Conservation (phyloP, 2,329 filamentous ascomycete genomes). For the Colletotrichum sp. region DNA sequence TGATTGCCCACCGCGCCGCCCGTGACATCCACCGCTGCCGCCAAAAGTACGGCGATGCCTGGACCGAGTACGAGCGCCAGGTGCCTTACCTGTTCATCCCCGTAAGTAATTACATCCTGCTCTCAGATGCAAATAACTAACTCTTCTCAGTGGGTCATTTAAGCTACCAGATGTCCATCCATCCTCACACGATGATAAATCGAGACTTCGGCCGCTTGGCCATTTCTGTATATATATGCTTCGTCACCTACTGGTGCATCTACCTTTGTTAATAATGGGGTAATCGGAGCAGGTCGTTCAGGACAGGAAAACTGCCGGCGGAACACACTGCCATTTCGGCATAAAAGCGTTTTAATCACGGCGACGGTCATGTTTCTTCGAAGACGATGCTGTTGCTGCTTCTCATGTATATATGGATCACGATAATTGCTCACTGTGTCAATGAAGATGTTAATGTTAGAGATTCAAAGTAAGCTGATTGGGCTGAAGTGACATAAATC, state of each 20-base stretch:
- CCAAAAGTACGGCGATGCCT: slow-evolving; percentile 81
- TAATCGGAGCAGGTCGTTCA: not conserved
- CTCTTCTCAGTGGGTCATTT: not conserved
- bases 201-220: not conserved
- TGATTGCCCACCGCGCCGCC: slow-evolving; percentile 80
- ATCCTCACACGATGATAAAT: not conserved
- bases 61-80: slow-evolving; percentile 79
- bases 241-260: not conserved
- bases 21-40: slow-evolving; percentile 79
- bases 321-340: not conserved
- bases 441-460: not conserved
- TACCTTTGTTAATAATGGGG: not conserved
- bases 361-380: not conserved
- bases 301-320: not conserved
- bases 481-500: not conserved
- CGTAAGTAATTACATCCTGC: slow-evolving; percentile 28
- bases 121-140: not conserved
- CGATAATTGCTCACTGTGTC: not conserved
- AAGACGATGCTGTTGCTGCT: not conserved
- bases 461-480: not conserved
- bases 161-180: not conserved
- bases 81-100: slow-evolving; percentile 83
- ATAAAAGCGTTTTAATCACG: not conserved
- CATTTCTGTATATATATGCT: not conserved
- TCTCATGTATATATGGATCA: not conserved